Base-by-base conservation (phyloP, 495 filamentous ascomycete genomes). In the Hyphodiscus hymeniophilus region DNA sequence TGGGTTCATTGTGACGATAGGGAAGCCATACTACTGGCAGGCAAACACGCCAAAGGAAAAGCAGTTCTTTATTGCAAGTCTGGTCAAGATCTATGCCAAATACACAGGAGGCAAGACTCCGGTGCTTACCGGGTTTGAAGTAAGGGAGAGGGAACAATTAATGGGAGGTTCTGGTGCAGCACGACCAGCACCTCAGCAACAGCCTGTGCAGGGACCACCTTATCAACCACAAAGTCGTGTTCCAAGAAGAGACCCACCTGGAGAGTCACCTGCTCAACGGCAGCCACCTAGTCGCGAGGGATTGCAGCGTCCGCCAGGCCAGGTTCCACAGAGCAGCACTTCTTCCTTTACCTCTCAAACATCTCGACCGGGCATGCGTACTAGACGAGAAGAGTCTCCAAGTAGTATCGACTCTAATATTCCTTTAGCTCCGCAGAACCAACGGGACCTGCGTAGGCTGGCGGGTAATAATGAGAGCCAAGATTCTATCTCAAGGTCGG, bases 1-100 rank as follows among this genome's bases (percentile, higher is more conserved):
- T 31, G 92, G 92, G 17, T 98, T 98, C 59, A 70, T 83, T n/a
- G 85, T 96, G 17, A 91, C 81, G 0, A 73, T 98, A 18, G 79
- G 85, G 10, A 98, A 98, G 63, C 85, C 89, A 0, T 98, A 98
- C 63, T 97, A 94, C 63, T 98, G 92, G 92, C 82, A 92, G 66
- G 89, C 94, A 15, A 76, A 82, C 31, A 90, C 83, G 11, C 74
- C 83, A 38, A 95, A 94, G 68, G 92, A 97, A 64, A 97, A 96
- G 71, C 89, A 94, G 47, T 97, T 95, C 67, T 98, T 98, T 63
- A 94, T 97, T 59, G 85, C 83, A 21, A 94, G 88, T 59, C 63
- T 96, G 51, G 77, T 96, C 50, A 97, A 96, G 66, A 95, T 98
- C 31, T 98, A 84, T 62, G 82, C 77, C 48, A 97, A 96, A 60